Evolutionary conservation across 2,329 filamentous ascomycete genomes (phyloP), one percentile per base, ranked within the genome.

Genomic region (Stemphylium lycopersici): DNA sequence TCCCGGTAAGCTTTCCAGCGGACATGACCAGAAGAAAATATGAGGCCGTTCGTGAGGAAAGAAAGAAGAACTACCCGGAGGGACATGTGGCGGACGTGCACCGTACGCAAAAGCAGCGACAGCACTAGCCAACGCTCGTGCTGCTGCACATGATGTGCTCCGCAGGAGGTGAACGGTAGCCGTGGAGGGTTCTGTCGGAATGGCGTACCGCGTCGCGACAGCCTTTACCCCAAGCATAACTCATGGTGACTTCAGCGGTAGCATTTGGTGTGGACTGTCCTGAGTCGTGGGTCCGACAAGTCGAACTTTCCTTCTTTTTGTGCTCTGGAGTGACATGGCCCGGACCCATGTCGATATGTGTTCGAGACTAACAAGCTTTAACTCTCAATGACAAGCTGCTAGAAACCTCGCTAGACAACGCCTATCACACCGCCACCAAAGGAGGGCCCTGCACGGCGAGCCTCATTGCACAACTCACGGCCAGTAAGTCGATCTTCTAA

Each of bases 61-160:
- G 56, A 46, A 20, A 16, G 37, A 15, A 22, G 15, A 26, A 42
- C 32, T 15, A 26, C 39, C 15, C 37, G 52, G 29, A 24, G 24
- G 34, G 33, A 13, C 18, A 13, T 34, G 31, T 44, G 41, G 29
- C 34, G 26, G 33, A 43, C 29, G 12, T 43, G 26, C 41, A 33
- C 41, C 33, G 41, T 29, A 11, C 26, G 56, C 63, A 67, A 69
- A 68, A 66, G 63, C 63, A 62, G 65, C 65, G 52, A 49, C 48
- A 29, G 41, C 52, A 48, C 55, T 62, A 63, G 61, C 56, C 56
- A 61, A 52, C 49, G 43, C 51, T 58, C 46, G 41, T 32, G 43
- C 53, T 55, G 59, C 48, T 48, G 56, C 55, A 55, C 55, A 45
- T 59, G 60, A 61, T 62, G 61, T 44, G 46, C 33, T 58, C 49